phyloP scores from a whole-genome alignment of 2,329 filamentous ascomycete species.

The Fusarium brachygibbosum region DNA sequence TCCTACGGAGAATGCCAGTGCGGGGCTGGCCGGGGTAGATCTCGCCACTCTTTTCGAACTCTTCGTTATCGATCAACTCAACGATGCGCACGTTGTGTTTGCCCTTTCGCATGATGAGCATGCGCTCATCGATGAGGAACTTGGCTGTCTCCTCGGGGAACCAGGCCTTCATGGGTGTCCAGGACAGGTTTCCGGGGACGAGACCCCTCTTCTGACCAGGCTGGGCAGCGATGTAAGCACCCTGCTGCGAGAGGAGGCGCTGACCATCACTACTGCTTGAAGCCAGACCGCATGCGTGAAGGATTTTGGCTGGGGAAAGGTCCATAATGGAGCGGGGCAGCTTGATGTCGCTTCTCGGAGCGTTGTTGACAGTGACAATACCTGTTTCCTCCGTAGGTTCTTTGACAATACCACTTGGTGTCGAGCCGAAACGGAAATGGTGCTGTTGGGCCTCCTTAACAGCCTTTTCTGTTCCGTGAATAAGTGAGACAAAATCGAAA shows the following conservation, averaged over 20 bases:
- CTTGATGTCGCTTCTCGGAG: conserved; percentile 67
- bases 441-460: conserved; percentile 71
- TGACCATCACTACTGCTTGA: conserved; percentile 69
- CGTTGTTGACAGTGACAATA: conserved; percentile 61
- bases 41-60: conserved; percentile 63
- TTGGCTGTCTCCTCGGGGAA: conserved; percentile 68
- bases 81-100: conserved; percentile 74
- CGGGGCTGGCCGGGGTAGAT: conserved; percentile 67
- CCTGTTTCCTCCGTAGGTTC: conserved; percentile 50
- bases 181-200: conserved; percentile 67
- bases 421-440: conserved; percentile 61
- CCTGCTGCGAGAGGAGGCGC: conserved; percentile 67
- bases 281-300: conserved; percentile 72
- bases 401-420: conserved; percentile 50
- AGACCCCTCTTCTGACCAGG: conserved; percentile 61
- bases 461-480: conserved; percentile 79
- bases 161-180: conserved; percentile 72
- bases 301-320: conserved; percentile 69
- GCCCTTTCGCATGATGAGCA: conserved; percentile 73
- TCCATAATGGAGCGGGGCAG: conserved; percentile 70
- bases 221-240: conserved; percentile 71
- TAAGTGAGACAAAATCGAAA: conserved; percentile 82
- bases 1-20: conserved; percentile 62
- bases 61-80: conserved; percentile 69
- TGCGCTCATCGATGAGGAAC: conserved; percentile 70